Evolutionary conservation across 768 basidiomycete species (phyloP), one percentile per base, ranked within the genome.

Genomic region (Leccinum arenicola): DNA sequence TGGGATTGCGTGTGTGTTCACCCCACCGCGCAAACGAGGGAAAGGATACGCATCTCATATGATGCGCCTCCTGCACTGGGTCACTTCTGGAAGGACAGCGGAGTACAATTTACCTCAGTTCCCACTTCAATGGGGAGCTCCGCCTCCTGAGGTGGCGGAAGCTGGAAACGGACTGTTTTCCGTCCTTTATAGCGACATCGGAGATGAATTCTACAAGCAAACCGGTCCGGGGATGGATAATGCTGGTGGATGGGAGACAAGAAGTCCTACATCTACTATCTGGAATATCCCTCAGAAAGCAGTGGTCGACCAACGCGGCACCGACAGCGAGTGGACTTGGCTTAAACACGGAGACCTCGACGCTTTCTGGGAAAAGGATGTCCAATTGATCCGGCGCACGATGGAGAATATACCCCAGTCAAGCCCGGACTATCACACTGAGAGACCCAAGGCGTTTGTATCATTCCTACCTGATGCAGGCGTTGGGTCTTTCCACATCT

Each of bases 51-150:
- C 81, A 10, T 66, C 69, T 11, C 82, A 84, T 60, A 85, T 87
- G 85, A 85, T 87, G 85, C 75, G 79, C 14, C 76, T 88, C 23
- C 56, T 88, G 36, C 86, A 88, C 64, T 82, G 80, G 78, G 77
- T 83, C 12, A 70, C 82, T 38, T 80, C 80, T 6, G 73, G 75
- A 12, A 29, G 63, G 57, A 52, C 53, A 61, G 3, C 65, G 66
- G 27, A 68, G 68, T n/a, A 55, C 51, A 50, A 61, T 64, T 75
- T 75, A 62, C 74, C 65, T 9, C 52, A 54, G 52, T 78, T 75
- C 74, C 82, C 82, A 6, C 51, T 58, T 0, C 66, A 63, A 31
- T 80, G 77, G 78, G 83, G 83, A 15, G 52, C 69, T 3, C 78
- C 80, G 35, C 83, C 83, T 4, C 60, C 64, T 0, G 64, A 65